Evolutionary conservation across 139 green algal species (phyloP).

Genomic region (Ostreobium quekettii): DNA sequence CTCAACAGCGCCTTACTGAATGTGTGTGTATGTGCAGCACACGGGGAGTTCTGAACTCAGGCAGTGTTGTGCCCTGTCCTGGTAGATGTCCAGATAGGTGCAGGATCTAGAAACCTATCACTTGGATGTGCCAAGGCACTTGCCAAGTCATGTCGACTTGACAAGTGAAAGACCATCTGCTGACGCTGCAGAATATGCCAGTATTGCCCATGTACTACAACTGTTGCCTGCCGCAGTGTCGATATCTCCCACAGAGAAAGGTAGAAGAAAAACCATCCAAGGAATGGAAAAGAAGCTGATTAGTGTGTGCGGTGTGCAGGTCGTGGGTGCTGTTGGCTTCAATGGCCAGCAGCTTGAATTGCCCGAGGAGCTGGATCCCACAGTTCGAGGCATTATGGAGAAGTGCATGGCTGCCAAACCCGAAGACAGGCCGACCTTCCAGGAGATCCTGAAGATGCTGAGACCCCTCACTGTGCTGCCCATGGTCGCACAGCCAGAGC

Average conservation of each 20-base stretch:
- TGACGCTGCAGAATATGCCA: too few species aligned
- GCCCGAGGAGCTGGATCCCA: conserved; percentile 44
- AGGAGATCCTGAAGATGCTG: conserved; percentile 25
- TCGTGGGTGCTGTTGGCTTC: conserved; percentile 85
- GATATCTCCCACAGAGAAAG: neutral
- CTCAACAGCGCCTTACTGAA: too few species aligned
- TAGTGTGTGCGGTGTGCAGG: conserved; percentile 32
- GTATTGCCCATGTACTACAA: neutral
- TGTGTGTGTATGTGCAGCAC: too few species aligned
- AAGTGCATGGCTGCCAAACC: conserved; percentile 53
- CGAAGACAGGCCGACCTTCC: conserved; percentile 48
- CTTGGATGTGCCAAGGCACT: too few species aligned
- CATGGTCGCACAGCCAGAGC: conserved; percentile 1
- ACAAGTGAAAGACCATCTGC: neutral
- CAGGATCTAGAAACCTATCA: too few species aligned
- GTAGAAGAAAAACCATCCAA: neutral
- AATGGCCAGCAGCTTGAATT: conserved; percentile 56
- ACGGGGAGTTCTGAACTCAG: too few species aligned
- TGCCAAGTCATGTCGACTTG: neutral
- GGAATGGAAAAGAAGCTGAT: neutral
- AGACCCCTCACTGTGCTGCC: conserved; percentile 25
- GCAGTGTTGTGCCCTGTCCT: too few species aligned
- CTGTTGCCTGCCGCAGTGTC: neutral
- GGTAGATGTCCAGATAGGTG: too few species aligned
- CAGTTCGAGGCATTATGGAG: conserved; percentile 46